Conservation (phyloP, 148 eudicot genomes). For the Spergularia bocconei region DNA sequence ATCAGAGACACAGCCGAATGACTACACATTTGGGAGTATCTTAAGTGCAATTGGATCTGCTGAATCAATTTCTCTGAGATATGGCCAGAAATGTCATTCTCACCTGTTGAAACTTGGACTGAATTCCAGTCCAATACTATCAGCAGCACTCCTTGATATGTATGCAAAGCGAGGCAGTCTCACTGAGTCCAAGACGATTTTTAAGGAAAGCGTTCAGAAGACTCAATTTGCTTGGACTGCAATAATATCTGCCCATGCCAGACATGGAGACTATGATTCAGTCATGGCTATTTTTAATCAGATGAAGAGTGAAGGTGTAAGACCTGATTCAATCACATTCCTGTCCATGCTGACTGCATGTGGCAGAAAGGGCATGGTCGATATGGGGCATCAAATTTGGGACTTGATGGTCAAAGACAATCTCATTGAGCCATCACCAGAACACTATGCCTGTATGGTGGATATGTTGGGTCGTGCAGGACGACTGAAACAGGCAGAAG, state of each 20-base stretch:
- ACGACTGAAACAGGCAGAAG: slow-evolving; percentile 78
- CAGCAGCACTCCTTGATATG: slow-evolving; percentile 82
- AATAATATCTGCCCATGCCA: slow-evolving; percentile 80
- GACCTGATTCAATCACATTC: slow-evolving; percentile 73
- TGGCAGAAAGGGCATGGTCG: slow-evolving; percentile 85
- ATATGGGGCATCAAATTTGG: slow-evolving; percentile 59
- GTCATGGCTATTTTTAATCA: slow-evolving; percentile 61
- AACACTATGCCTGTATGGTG: slow-evolving; percentile 85
- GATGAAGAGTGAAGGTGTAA: slow-evolving; percentile 51
- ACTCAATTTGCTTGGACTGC: slow-evolving; percentile 88
- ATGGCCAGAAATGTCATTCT: slow-evolving; percentile 73
- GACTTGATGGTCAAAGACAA: slow-evolving; percentile 52
- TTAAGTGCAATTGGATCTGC: slow-evolving; percentile 74
- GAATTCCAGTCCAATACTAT: slow-evolving; percentile 50
- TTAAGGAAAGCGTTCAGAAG: slow-evolving; percentile 43
- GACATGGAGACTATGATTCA: slow-evolving; percentile 80
- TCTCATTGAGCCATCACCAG: slow-evolving; percentile 52
- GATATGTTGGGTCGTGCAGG: slow-evolving; percentile 92
- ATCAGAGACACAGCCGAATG: slow-evolving; percentile 51
- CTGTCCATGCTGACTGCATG: slow-evolving; percentile 79
- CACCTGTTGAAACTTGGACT: slow-evolving; percentile 60
- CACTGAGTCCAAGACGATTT: slow-evolving; percentile 54
- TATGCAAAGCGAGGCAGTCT: slow-evolving; percentile 90
- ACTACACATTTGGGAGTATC: slow-evolving; percentile 77
- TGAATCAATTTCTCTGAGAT: slow-evolving; percentile 62